Conservation (phyloP, 352 stramenopile genomes). For the Globisporangium sylvaticum region DNA sequence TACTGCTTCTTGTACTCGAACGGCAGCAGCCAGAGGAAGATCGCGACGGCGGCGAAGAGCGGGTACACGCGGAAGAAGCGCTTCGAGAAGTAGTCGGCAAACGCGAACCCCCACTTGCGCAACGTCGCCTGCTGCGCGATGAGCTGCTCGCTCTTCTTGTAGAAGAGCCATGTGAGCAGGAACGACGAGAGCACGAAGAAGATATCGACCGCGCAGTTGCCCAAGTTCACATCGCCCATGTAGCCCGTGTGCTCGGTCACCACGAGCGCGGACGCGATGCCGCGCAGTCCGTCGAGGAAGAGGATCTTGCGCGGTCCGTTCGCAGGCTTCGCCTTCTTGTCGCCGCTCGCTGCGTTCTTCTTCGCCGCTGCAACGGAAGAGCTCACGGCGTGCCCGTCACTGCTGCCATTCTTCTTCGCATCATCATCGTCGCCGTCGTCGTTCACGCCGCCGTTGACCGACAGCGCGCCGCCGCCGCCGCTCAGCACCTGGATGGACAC, state of each 20-base stretch:
- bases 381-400: no score
- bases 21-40: conserved; percentile 28
- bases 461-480: no score
- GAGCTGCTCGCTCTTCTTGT: conserved; percentile 18
- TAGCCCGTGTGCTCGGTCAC: conserved; percentile 20
- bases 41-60: conserved; percentile 33
- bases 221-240: conserved; percentile 12
- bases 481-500: no score
- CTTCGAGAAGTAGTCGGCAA: conserved; percentile 42
- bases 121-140: conserved; percentile 10
- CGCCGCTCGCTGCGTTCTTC: background rate
- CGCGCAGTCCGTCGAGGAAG: conserved; percentile 17
- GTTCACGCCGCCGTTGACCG: no score
- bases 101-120: conserved; percentile 10
- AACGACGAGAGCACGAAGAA: no score
- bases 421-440: no score
- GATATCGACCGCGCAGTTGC: conserved; percentile 13
- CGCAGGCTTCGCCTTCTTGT: background rate
- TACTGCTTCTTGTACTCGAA: conserved; percentile 24
- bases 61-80: conserved; percentile 54
- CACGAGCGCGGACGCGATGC: conserved; percentile 15
- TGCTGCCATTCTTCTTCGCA: no score
- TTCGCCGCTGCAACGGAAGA: no score
- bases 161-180: conserved; percentile 20
- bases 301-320: conserved; percentile 7